These are phyloP conservation scores for Psilocybe azurescens DNA, from an alignment of 768 basidiomycete genomes.

Conservation along the genomic window DNA sequence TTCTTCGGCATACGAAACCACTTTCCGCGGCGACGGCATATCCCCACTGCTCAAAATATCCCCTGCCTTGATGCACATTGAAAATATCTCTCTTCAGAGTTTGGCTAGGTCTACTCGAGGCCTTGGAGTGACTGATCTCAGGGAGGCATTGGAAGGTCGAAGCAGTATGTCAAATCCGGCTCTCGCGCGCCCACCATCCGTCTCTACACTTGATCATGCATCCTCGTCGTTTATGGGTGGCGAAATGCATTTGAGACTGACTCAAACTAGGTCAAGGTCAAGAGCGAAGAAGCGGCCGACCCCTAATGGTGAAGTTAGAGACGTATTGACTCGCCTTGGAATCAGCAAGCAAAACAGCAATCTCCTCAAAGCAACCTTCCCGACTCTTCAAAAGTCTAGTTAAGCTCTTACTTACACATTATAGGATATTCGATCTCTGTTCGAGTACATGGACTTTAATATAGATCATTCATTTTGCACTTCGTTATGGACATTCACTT, in stretches of 20 bases:
- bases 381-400: slow-evolving; percentile 38
- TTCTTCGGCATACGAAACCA: slow-evolving; percentile 49
- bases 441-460: background rate
- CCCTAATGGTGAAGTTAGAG: slow-evolving; percentile 73
- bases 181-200: slow-evolving; percentile 68
- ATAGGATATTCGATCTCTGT: background rate
- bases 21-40: slow-evolving; percentile 66
- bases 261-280: slow-evolving; percentile 60
- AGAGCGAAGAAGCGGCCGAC: slow-evolving; percentile 52
- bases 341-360: slow-evolving; percentile 74
- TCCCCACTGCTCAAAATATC: slow-evolving; percentile 82
- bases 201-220: slow-evolving; percentile 78
- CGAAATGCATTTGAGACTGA: slow-evolving; percentile 41
- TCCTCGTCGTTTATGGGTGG: slow-evolving; percentile 55
- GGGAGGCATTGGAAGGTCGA: slow-evolving; percentile 88
- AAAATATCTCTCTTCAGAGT: slow-evolving; percentile 89
- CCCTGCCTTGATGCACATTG: slow-evolving; percentile 88
- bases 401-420: background rate
- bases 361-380: slow-evolving; percentile 76
- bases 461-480: background rate
- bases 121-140: slow-evolving; percentile 86
- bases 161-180: slow-evolving; percentile 83
- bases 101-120: slow-evolving; percentile 78
- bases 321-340: slow-evolving; percentile 82
- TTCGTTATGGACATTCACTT: background rate